Conservation (phyloP, 2,329 filamentous ascomycete genomes). For the Aspergillus unguis region DNA sequence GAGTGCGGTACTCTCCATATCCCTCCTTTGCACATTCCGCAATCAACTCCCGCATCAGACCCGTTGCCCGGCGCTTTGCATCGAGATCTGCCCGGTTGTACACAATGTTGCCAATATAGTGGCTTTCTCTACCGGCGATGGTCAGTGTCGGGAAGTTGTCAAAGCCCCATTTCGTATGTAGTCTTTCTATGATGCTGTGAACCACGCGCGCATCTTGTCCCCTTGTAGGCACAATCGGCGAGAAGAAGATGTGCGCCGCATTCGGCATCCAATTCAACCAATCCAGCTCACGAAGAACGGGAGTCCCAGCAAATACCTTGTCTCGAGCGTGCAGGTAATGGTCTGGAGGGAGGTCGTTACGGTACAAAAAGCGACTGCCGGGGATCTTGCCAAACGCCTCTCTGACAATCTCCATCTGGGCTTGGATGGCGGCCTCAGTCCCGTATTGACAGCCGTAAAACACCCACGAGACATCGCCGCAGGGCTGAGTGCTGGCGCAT, state of each 20-base stretch:
- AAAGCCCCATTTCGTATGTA: background rate
- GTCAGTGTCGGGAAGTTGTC: background rate
- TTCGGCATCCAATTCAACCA: background rate
- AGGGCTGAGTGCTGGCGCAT: background rate
- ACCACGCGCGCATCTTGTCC: background rate
- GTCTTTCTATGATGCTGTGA: background rate
- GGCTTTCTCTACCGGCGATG: background rate
- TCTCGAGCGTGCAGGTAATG: background rate
- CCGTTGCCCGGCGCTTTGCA: background rate
- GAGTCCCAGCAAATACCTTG: background rate
- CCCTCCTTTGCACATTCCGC: slow-evolving; percentile 37
- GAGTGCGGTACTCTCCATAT: slow-evolving; percentile 44
- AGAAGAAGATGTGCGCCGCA: background rate
- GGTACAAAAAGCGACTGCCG: background rate
- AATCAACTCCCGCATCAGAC: slow-evolving; percentile 36
- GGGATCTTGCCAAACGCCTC: background rate
- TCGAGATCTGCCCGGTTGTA: background rate
- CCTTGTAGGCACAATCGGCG: background rate
- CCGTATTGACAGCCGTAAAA: background rate
- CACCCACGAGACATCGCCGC: background rate
- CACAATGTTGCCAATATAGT: background rate
- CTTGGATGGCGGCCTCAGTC: background rate
- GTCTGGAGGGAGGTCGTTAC: background rate
- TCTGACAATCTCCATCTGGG: background rate
- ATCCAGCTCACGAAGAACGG: background rate